A percentile compares a stretch with the other conserved stretches of the same genome.
These are phyloP conservation scores for Leccinum rimulosum DNA, from an alignment of 768 basidiomycete genomes.

Conservation along the genomic window DNA sequence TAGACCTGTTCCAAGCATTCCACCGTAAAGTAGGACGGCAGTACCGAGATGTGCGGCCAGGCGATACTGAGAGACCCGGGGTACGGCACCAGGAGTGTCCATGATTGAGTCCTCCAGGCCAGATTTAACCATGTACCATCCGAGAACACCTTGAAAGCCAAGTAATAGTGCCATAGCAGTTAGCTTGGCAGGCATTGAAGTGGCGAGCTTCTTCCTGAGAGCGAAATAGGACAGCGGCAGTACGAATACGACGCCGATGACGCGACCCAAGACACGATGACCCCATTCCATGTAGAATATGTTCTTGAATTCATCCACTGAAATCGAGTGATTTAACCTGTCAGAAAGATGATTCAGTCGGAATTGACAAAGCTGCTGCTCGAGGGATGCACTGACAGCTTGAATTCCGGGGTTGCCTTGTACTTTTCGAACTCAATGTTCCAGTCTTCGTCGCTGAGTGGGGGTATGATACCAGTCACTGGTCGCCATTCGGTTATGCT, in stretches of 20 bases:
- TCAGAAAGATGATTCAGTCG: neutral
- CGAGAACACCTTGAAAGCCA: conserved; percentile 87
- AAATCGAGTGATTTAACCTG: conserved; percentile 88
- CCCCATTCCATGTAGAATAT: conserved; percentile 99
- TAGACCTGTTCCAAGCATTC: conserved; percentile 85
- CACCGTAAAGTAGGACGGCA: conserved; percentile 87
- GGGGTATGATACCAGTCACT: conserved; percentile 85
- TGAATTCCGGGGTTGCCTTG: conserved; percentile 92
- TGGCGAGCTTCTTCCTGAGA: conserved; percentile 63
- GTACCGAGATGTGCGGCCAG: conserved; percentile 93
- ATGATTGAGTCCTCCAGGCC: conserved; percentile 84
- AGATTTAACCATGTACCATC: conserved; percentile 99
- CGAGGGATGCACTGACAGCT: conserved; percentile 59
- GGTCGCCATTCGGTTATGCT: conserved; percentile 99
- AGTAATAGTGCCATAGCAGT: conserved; percentile 75
- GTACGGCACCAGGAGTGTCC: conserved; percentile 78
- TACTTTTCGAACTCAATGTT: conserved; percentile 89
- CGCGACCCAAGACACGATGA: conserved; percentile 88
- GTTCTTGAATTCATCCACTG: conserved; percentile 86
- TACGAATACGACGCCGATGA: conserved; percentile 82
- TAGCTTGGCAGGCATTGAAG: conserved; percentile 59
- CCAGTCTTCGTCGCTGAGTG: conserved; percentile 76
- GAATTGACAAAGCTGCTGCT: neutral
- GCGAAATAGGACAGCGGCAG: conserved; percentile 82
- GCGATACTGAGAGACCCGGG: conserved; percentile 95